Percentiles rank a stretch among this genome's conserved stretches.
Evolutionary conservation across 768 basidiomycete genomes (phyloP).

Genomic region (Tephrocybe rancida): DNA sequence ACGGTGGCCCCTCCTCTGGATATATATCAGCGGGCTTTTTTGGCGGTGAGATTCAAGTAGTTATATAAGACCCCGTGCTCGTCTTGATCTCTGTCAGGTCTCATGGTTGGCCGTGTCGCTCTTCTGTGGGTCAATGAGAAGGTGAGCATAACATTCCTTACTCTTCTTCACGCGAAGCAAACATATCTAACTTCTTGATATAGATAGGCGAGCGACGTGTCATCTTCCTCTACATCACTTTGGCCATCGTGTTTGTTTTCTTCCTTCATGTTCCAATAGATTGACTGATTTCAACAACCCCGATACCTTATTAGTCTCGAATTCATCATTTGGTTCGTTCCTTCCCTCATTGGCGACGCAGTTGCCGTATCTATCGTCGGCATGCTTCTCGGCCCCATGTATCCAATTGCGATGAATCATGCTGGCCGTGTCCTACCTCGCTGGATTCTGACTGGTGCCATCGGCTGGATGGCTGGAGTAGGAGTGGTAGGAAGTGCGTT

Average conservation of each 20-base stretch:
- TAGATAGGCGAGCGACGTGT: slow-evolving; percentile 59
- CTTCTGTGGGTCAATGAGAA: slow-evolving; percentile 59
- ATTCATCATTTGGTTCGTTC: slow-evolving; percentile 66
- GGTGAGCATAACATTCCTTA: slow-evolving; percentile 23
- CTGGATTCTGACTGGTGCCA: slow-evolving; percentile 65
- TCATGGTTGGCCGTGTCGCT: slow-evolving; percentile 47
- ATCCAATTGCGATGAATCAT: slow-evolving; percentile 74
- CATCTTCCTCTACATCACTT: slow-evolving; percentile 52
- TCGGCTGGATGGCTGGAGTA: slow-evolving; percentile 70
- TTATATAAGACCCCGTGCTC: slow-evolving; percentile 41
- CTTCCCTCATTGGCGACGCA: slow-evolving; percentile 62
- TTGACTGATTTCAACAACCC: neutral
- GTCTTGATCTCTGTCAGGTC: neutral
- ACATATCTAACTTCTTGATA: neutral
- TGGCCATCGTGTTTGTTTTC: slow-evolving; percentile 47
- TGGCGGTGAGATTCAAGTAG: slow-evolving; percentile 9
- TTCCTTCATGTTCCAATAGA: neutral
- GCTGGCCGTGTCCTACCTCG: slow-evolving; percentile 67
- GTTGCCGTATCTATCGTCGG: slow-evolving; percentile 67
- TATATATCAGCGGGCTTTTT: slow-evolving; percentile 30
- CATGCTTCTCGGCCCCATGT: slow-evolving; percentile 74
- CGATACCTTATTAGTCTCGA: slow-evolving; percentile 34
- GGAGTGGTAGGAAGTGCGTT: slow-evolving; percentile 74
- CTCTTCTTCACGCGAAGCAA: neutral
- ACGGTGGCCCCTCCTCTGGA: slow-evolving; percentile 35